phyloP scores from a whole-genome alignment of 139 green algal genomes.

The Nannochloris sp. region DNA sequence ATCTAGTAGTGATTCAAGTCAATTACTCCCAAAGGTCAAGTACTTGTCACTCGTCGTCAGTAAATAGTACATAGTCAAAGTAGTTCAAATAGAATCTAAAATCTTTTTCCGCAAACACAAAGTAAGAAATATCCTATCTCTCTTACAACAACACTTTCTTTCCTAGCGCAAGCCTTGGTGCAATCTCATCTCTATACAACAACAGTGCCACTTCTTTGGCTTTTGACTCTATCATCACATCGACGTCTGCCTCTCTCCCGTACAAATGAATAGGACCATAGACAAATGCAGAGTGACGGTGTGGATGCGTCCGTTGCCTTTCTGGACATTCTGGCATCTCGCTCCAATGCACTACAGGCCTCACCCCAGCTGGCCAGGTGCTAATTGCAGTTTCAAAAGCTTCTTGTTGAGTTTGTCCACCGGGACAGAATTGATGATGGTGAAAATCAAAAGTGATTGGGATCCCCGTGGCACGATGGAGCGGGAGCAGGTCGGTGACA shows the following conservation, averaged over 20 bases:
- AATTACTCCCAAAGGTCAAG: too few species aligned
- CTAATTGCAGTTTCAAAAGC: conserved; percentile 35
- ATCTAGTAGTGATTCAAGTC: too few species aligned
- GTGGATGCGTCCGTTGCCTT: not conserved
- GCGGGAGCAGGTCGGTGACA: conserved; percentile 32
- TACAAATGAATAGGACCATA: conserved; percentile 50
- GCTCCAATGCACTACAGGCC: conserved; percentile 20
- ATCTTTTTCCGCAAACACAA: too few species aligned
- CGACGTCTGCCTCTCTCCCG: conserved; percentile 34
- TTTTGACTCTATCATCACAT: conserved; percentile 61
- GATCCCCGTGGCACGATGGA: conserved; percentile 22
- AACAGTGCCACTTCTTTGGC: conserved; percentile 52
- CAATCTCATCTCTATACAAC: conserved; percentile 8
- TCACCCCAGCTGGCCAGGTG: conserved; percentile 45
- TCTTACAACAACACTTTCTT: too few species aligned
- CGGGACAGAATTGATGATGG: conserved; percentile 46
- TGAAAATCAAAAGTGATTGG: conserved; percentile 68
- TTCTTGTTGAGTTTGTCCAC: conserved; percentile 24
- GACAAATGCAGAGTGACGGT: conserved; percentile 16
- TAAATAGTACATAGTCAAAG: too few species aligned
- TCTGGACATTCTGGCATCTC: conserved; percentile 16
- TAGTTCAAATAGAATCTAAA: too few species aligned
- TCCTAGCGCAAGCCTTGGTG: not conserved
- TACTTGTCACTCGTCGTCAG: too few species aligned
- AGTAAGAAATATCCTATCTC: too few species aligned